Conservation (phyloP, 192 early-diverging fungal genomes). For the Diversispora epigaea region DNA sequence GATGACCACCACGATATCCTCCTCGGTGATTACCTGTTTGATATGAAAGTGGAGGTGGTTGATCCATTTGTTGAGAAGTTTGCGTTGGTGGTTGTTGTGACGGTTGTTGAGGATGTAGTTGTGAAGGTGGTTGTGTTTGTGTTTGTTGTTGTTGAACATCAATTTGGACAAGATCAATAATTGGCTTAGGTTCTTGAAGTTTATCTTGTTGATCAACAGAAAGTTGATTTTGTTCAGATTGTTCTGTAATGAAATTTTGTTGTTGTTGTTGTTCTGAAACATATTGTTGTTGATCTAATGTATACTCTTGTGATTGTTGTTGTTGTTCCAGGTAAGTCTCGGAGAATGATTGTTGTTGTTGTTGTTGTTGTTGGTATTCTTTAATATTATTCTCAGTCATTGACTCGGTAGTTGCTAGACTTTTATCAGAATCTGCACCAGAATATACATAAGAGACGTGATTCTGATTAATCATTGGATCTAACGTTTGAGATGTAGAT, state of each 20-base stretch:
- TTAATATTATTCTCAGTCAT: background rate
- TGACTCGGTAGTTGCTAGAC: no score
- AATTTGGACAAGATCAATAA: no score
- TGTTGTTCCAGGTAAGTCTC: constrained; percentile 4
- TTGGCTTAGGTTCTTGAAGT: no score
- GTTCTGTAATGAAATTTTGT: background rate
- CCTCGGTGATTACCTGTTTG: background rate
- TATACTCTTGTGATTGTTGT: constrained; percentile 18
- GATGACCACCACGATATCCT: background rate
- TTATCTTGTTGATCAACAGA: no score
- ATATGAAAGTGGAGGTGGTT: background rate
- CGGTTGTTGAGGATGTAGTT: background rate
- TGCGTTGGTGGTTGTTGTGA: constrained; percentile 5
- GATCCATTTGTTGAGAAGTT: constrained; percentile 1
- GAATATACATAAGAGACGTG: no score
- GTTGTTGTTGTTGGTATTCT: constrained; percentile 24
- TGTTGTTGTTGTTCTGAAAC: background rate
- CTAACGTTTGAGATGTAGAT: no score
- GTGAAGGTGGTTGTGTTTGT: background rate
- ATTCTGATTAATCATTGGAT: no score
- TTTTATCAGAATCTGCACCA: no score
- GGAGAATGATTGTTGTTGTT: constrained; percentile 26
- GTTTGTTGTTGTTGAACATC: no score
- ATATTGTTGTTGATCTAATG: background rate
- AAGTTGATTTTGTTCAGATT: constrained; percentile 14